Evolutionary conservation across 1,284 basidiomycete species (phyloP), one percentile per base, ranked within the genome.

Genomic region (Puccinia horiana): DNA sequence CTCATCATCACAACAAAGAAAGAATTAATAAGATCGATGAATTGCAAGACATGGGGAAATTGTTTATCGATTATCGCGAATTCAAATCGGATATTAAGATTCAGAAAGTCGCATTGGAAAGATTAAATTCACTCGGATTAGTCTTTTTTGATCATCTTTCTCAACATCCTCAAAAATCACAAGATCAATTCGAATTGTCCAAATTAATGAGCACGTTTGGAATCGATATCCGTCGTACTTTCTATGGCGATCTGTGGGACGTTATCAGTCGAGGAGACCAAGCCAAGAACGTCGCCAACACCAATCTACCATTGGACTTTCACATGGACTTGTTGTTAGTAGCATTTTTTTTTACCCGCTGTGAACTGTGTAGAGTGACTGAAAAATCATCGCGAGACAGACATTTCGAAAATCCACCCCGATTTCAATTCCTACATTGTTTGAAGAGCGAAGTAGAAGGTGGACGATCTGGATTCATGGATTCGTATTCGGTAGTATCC

Each of bases 211-310:
- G 89, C 35, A 86, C 86, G 40, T 92, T 97, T 84, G 93, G 94
- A 6, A 1, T 81, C 18, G 90, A 93, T 84, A 89, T 98, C 37
- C 89, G 95, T 47, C 89, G 90, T 79, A 98, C 96, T 14, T 96
- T 98, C 87, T 99, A 99, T 85, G 96, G 96, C 0, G 85, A 86
- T 49, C 88, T 93, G 0, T 99, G 95, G 94, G 92, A 98, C 87
- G 96, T 99, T 29, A 91, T 91, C 87, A 93, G 92, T 83, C 86
- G 93, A 63, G 86, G 85, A 2, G 88, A 88, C 69, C 89, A 93
- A 82, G 93, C 92, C 84, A 91, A 90, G 84, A 99, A 99, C 87
- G 94, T 99, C 83, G 96, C 96, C 1, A 98, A 98, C 87, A 99
- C 96, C 8, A 93, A 95, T 86, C 89, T 97, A 26, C 91, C 94